Conservation (phyloP, 805 yeast genomes). For the Saccharomycopsis oosterbeekiorum region DNA sequence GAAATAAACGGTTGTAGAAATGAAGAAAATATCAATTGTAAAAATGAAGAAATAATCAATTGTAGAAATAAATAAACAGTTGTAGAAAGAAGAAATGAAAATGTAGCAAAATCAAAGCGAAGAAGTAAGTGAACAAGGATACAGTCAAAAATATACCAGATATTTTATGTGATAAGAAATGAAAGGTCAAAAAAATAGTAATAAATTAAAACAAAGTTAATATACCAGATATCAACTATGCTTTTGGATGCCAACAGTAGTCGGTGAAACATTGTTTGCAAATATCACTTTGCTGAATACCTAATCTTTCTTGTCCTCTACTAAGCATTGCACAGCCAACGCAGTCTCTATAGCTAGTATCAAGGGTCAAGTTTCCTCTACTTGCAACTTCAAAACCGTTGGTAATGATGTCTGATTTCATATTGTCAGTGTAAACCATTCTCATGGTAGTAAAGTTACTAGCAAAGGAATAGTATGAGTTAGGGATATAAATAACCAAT, state of each 20-base stretch:
- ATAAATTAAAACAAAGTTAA: neutral
- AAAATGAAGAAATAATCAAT: too few species aligned
- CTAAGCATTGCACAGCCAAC: conserved; percentile 76
- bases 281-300: conserved; percentile 47
- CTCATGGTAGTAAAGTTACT: conserved; percentile 68
- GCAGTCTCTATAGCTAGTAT: conserved; percentile 60
- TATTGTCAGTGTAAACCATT: conserved; percentile 47
- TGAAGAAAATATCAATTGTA: too few species aligned
- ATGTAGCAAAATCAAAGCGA: neutral
- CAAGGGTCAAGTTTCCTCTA: conserved; percentile 56
- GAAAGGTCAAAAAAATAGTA: neutral
- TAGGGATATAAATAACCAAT: conserved; percentile 63
- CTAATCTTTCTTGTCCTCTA: conserved; percentile 63
- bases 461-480: conserved; percentile 49
- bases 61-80: too few species aligned
- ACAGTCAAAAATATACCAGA: neutral
- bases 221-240: neutral
- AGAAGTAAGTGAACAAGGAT: neutral
- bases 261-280: conserved; percentile 60
- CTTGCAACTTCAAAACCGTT: conserved; percentile 73
- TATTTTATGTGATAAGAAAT: neutral
- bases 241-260: conserved; percentile 66
- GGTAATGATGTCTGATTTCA: conserved; percentile 46
- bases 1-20: too few species aligned
- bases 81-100: too few species aligned